Evolutionary conservation across 2,329 filamentous ascomycete genomes (phyloP).

Genomic region (Sporothrix euskadiensis): DNA sequence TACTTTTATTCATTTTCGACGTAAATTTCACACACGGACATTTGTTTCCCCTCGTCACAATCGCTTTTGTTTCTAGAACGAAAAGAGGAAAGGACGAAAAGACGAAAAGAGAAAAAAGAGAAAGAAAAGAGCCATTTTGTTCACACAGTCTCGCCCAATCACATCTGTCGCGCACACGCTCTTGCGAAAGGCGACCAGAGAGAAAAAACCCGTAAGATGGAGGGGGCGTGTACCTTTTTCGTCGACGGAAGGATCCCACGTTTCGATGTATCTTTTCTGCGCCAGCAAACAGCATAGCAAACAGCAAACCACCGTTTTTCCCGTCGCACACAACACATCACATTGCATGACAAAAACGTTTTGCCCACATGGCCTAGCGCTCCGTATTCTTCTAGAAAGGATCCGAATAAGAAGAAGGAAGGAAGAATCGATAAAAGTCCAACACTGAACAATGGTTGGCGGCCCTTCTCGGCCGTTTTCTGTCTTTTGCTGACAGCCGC

Average conservation of each 20-base stretch:
- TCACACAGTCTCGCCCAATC: background rate
- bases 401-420: background rate
- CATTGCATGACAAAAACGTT: background rate
- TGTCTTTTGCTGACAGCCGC: constrained; percentile 10
- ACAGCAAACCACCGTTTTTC: background rate
- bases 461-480: constrained; percentile 14
- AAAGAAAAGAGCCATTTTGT: background rate
- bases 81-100: background rate
- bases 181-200: background rate
- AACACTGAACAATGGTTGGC: background rate
- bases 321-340: background rate
- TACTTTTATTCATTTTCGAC: background rate
- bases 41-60: background rate
- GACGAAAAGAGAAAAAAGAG: background rate
- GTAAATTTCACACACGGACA: background rate
- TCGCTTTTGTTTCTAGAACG: background rate
- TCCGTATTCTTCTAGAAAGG: background rate
- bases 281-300: background rate
- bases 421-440: background rate
- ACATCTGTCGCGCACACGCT: background rate
- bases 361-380: background rate
- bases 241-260: background rate
- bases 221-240: constrained; percentile 23
- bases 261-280: constrained; percentile 13
- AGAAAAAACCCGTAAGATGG: constrained; percentile 16